Conservation (phyloP, 257 asterid genomes). For the Przewalskia tangutica region DNA sequence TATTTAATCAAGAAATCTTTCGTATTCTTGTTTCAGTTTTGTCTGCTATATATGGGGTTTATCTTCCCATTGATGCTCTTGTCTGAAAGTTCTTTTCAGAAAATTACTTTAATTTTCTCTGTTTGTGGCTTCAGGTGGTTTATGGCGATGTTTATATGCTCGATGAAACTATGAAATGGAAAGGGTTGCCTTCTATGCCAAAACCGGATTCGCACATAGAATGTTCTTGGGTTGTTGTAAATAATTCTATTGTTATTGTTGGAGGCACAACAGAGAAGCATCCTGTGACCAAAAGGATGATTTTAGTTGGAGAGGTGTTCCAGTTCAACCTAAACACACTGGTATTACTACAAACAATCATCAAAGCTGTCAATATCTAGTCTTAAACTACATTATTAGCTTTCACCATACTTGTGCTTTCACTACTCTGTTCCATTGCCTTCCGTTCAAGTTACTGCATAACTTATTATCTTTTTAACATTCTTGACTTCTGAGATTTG, state of each 20-base stretch:
- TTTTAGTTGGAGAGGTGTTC: constrained; percentile 66
- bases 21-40: background rate
- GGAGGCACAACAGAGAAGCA: constrained; percentile 79
- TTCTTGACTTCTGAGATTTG: background rate
- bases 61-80: background rate
- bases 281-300: constrained; percentile 65
- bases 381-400: background rate
- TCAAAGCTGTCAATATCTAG: background rate
- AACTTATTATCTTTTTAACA: background rate
- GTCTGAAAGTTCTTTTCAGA: background rate
- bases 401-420: too few relatives aligned
- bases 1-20: background rate
- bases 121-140: constrained; percentile 36
- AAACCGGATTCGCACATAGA: constrained; percentile 67
- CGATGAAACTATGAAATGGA: constrained; percentile 53
- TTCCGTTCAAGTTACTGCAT: background rate
- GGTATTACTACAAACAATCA: constrained; percentile 17
- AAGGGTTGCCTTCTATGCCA: constrained; percentile 45
- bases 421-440: background rate
- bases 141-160: constrained; percentile 71
- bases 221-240: constrained; percentile 50
- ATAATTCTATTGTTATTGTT: constrained; percentile 43
- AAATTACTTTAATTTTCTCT: background rate
- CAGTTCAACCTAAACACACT: constrained; percentile 39
- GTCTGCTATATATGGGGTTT: background rate